Evolutionary conservation across 202 grass and related monocot genomes (phyloP).

Genomic region (Tripidium arundinaceum): DNA sequence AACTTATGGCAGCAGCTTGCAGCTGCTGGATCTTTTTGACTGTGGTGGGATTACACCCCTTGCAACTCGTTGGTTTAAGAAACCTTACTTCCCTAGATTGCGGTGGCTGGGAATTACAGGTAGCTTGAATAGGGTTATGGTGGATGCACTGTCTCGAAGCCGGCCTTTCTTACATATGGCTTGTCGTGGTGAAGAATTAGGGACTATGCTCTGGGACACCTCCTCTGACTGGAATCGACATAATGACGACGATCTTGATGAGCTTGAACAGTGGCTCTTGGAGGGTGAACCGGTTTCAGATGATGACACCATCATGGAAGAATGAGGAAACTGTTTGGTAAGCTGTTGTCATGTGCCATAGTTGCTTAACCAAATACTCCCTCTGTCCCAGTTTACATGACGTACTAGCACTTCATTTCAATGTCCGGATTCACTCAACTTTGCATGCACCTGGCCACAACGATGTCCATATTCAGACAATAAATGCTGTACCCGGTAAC

Average conservation of each 20-base stretch:
- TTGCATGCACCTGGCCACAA: too few species aligned
- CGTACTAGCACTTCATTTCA: too few species aligned
- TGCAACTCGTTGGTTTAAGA: constrained; percentile 90
- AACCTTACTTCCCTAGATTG: constrained; percentile 80
- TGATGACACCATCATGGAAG: constrained; percentile 30
- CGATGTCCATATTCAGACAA: too few species aligned
- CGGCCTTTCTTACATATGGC: constrained; percentile 77
- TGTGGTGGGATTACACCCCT: constrained; percentile 76
- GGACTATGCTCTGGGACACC: constrained; percentile 46
- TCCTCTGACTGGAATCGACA: constrained; percentile 60
- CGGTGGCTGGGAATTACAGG: constrained; percentile 82
- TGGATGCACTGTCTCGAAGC: constrained; percentile 68
- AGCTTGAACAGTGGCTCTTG: constrained; percentile 78
- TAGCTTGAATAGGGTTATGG: constrained; percentile 84
- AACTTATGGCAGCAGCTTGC: constrained; percentile 64
- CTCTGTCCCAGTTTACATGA: too few species aligned
- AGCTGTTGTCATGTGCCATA: neutral
- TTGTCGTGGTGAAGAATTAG: constrained; percentile 79
- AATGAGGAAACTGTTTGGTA: constrained; percentile 25
- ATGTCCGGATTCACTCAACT: too few species aligned
- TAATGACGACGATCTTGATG: constrained; percentile 71
- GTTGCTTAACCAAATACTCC: constrained; percentile 18
- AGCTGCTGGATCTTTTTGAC: constrained; percentile 73
- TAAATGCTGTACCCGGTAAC: too few species aligned
- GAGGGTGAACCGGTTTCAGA: constrained; percentile 54